Percentiles rank a stretch among this genome's conserved stretches.
phyloP scores from a whole-genome alignment of 148 eudicot species.

The Agrostemma githago region DNA sequence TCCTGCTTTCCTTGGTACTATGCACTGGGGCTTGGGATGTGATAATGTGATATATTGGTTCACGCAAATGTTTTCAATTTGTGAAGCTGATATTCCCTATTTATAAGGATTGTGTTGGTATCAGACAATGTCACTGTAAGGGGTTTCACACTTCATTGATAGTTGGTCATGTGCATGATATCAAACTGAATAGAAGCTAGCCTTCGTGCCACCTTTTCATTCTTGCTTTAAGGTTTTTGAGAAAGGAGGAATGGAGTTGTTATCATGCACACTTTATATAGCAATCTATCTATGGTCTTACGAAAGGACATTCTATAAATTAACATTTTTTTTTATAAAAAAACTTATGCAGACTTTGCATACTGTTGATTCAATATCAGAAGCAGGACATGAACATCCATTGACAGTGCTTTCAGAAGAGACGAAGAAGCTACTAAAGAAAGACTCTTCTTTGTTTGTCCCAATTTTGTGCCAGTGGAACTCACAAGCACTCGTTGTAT shows the following conservation, averaged over 20 bases:
- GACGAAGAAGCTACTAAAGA: constrained; percentile 64
- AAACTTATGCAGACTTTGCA: constrained; percentile 51
- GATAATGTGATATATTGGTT: neutral
- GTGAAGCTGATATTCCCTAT: neutral
- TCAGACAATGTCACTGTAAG: neutral
- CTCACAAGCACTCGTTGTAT: constrained; percentile 66
- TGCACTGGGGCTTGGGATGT: neutral
- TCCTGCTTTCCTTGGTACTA: neutral
- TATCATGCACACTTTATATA: neutral
- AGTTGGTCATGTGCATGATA: neutral
- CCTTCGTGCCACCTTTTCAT: constrained; percentile 4
- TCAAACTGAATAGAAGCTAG: neutral
- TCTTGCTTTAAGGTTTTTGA: neutral
- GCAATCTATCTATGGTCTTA: neutral
- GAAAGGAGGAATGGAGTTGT: neutral
- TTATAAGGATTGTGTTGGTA: neutral
- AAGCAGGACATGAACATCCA: constrained; percentile 76
- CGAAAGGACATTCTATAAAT: neutral
- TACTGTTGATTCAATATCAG: constrained; percentile 65
- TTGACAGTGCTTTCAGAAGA: constrained; percentile 85
- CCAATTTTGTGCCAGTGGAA: constrained; percentile 82
- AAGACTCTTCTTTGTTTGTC: constrained; percentile 58
- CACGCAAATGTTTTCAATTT: neutral
- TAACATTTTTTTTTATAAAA: neutral
- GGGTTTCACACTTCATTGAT: neutral